Base-by-base conservation (phyloP, 2,329 filamentous ascomycete species). In the Coniochaeta sp. region DNA sequence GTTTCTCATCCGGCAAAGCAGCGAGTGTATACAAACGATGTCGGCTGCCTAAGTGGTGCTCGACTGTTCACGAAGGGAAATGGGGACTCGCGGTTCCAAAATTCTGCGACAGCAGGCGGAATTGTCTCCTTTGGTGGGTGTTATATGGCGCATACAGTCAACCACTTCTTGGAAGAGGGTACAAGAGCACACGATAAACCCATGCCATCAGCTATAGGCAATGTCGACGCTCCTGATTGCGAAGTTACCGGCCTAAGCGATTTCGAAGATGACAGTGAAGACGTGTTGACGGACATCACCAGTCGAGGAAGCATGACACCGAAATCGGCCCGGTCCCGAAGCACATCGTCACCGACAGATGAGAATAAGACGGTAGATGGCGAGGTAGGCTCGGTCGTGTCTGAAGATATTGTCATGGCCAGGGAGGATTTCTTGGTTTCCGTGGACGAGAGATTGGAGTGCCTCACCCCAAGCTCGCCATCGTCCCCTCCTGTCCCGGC, bases 171-270 rank as follows among this genome's bases (percentile, higher is more conserved):
- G n/a, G n/a, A n/a, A 16, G 32, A 35, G 32, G 40, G 24, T 45
- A 20, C 13, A 45, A 6, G 4, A 26, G 40, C 40, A 13, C 40
- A 26, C 8, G 40, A 6, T 3, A n/a, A 12, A n/a, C 20, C 27
- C 20, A 14, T 18, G 40, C 9, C 18, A 12, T 27, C 38, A 3
- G 27, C 12, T 24, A 4, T 13, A 33, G 4, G 8, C n/a, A 22
- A 10, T 13, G 26, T 14, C 5, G 16, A 48, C 16, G 32, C 20
- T 8, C 18, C 24, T 18, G 50, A 50, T 12, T 50, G 50, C 16
- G 50, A 54, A 24, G 42, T 48, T 2, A 54, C 31, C 3, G 52
- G 50, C 6, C 24, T 54, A 10, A 52, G 50, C 30, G 52, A 54
- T 35, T 46, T 31, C 16, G 50, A 51, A 18, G 49, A 52, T 13